phyloP scores from a whole-genome alignment of 345 rosid genomes.

The Brassica cretica region DNA sequence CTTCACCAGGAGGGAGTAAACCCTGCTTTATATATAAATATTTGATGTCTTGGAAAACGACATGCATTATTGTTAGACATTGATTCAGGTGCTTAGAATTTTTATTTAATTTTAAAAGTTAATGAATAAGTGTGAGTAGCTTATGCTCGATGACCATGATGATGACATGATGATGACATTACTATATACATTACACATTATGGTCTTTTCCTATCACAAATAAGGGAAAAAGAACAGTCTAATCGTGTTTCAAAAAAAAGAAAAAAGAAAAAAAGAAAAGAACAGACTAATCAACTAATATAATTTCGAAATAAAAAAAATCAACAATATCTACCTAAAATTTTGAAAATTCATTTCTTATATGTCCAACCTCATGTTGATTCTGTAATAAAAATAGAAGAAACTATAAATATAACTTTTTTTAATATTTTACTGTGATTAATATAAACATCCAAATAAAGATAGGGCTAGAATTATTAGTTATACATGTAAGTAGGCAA shows the following conservation, averaged over 20 bases:
- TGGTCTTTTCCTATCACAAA: too few species aligned
- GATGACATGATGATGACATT: neutral
- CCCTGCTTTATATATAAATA: too few species aligned
- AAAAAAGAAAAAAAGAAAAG: too few species aligned
- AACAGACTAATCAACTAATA: neutral
- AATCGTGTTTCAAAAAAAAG: too few species aligned
- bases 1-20: too few species aligned
- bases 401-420: too few species aligned
- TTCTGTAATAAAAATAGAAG: neutral
- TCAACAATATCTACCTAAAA: neutral
- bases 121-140: neutral
- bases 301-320: neutral
- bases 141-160: neutral
- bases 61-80: neutral
- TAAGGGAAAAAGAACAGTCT: too few species aligned
- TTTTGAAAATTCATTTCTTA: neutral
- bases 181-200: too few species aligned
- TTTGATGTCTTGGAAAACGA: neutral
- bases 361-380: neutral
- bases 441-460: neutral
- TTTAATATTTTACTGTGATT: neutral
- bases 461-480: too few species aligned
- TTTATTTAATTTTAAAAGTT: neutral
- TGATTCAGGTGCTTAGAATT: neutral
- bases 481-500: neutral